phyloP scores from a whole-genome alignment of 345 rosid species.

The Salix udensis region DNA sequence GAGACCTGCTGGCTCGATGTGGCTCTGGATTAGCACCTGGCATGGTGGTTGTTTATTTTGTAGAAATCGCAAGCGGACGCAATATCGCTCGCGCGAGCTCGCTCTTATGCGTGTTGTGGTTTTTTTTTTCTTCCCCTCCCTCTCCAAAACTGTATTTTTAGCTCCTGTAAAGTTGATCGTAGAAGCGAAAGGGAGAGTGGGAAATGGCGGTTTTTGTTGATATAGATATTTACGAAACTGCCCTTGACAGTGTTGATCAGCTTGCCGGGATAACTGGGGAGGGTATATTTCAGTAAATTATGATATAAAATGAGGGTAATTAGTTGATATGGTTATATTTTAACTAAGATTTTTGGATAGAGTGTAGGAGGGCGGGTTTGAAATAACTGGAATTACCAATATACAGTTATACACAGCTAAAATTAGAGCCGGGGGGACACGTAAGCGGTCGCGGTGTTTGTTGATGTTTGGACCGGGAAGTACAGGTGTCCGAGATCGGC shows the following conservation, averaged over 20 bases:
- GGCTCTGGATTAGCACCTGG: constrained; percentile 11
- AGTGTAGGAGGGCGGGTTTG: too few relatives aligned
- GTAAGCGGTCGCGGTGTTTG: neutral
- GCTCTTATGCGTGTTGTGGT: too few relatives aligned
- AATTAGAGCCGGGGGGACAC: too few relatives aligned
- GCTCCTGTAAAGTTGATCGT: neutral
- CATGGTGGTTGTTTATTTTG: too few relatives aligned
- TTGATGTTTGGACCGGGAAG: neutral
- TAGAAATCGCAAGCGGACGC: too few relatives aligned
- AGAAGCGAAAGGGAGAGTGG: neutral
- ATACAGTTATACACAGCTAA: too few relatives aligned
- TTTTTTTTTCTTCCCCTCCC: too few relatives aligned
- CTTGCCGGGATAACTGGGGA: neutral
- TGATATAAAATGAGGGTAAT: neutral
- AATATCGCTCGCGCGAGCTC: too few relatives aligned
- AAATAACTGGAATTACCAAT: too few relatives aligned
- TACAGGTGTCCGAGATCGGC: neutral
- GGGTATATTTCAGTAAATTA: neutral
- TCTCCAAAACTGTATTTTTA: neutral
- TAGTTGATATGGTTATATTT: neutral
- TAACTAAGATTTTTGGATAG: too few relatives aligned
- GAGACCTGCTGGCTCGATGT: constrained; percentile 5
- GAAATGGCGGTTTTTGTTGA: constrained; percentile 8
- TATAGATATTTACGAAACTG: neutral
- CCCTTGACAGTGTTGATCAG: neutral